Conservation (phyloP, 352 stramenopile genomes). For the Phytophthora sp. region DNA sequence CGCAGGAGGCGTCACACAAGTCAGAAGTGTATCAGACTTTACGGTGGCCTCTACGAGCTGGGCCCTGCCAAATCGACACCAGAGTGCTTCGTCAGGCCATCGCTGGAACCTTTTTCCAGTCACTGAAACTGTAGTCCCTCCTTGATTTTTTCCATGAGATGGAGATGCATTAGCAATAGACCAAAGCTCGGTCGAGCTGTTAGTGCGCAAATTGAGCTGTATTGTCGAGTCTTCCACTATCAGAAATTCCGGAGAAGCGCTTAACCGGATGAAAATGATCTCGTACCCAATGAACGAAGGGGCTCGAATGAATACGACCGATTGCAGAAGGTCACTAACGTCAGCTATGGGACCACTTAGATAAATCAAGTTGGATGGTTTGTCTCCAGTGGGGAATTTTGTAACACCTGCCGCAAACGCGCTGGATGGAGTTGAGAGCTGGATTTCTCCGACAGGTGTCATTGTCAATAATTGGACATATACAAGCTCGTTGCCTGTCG, state of each 20-base stretch:
- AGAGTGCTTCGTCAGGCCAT: conserved; percentile 34
- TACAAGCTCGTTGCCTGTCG: conserved; percentile 25
- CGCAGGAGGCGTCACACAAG: conserved; percentile 45
- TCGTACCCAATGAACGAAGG: conserved; percentile 69
- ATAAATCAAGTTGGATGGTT: conserved; percentile 36
- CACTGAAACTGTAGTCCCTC: conserved; percentile 53
- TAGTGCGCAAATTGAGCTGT: conserved; percentile 46
- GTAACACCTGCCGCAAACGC: conserved; percentile 28
- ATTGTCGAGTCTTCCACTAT: conserved; percentile 51
- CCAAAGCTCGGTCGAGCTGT: conserved; percentile 29
- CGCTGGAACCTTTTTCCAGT: conserved; percentile 49
- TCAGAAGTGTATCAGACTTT: conserved; percentile 45
- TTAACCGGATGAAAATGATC: conserved; percentile 61
- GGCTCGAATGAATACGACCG: conserved; percentile 51
- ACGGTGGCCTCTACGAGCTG: conserved; percentile 35
- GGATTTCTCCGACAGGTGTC: conserved; percentile 55
- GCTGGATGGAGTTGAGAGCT: conserved; percentile 34
- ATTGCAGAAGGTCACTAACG: conserved; percentile 47
- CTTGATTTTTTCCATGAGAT: conserved; percentile 37
- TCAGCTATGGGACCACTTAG: conserved; percentile 45
- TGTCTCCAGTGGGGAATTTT: conserved; percentile 32
- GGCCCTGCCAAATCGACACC: conserved; percentile 66
- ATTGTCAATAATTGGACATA: conserved; percentile 57
- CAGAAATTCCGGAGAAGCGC: conserved; percentile 49
- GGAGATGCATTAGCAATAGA: conserved; percentile 40